phyloP scores from a whole-genome alignment of 2,329 filamentous ascomycete genomes.

The Penicillium fuscoglaucum region DNA sequence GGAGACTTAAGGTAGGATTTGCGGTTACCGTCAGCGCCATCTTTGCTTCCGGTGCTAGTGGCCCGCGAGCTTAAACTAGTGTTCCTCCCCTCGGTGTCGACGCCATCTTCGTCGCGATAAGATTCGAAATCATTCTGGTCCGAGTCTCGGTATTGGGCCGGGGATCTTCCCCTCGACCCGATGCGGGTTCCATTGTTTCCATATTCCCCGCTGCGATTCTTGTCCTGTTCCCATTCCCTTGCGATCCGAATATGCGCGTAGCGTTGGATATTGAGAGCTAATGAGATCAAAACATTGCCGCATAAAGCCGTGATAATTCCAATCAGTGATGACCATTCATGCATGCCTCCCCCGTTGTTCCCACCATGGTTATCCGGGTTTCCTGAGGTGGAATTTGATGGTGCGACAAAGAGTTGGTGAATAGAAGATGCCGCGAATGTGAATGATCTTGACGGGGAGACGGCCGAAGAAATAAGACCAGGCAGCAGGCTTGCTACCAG shows the following conservation, averaged over 20 bases:
- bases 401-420: conserved; percentile 13
- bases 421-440: conserved; percentile 19
- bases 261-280: conserved; percentile 93
- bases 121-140: conserved; percentile 19
- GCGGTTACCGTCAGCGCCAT: conserved; percentile 46
- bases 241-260: conserved; percentile 89
- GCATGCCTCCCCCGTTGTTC: conserved; percentile 22
- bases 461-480: conserved; percentile 25
- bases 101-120: conserved; percentile 38
- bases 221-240: conserved; percentile 63
- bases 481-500: conserved; percentile 33
- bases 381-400: conserved; percentile 17
- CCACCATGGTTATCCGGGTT: conserved; percentile 24
- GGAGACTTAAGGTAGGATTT: conserved; percentile 84
- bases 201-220: conserved; percentile 55
- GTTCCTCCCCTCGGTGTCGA: conserved; percentile 21
- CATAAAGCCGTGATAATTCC: conserved; percentile 90
- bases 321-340: conserved; percentile 83
- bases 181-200: conserved; percentile 16
- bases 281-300: conserved; percentile 90
- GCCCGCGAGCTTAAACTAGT: conserved; percentile 40
- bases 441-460: conserved; percentile 24
- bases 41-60: conserved; percentile 40
- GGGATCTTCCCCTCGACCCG: conserved; percentile 15
- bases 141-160: conserved; percentile 17